Base-by-base conservation (phyloP, 441 rosid species). In the Adansonia grandidieri region DNA sequence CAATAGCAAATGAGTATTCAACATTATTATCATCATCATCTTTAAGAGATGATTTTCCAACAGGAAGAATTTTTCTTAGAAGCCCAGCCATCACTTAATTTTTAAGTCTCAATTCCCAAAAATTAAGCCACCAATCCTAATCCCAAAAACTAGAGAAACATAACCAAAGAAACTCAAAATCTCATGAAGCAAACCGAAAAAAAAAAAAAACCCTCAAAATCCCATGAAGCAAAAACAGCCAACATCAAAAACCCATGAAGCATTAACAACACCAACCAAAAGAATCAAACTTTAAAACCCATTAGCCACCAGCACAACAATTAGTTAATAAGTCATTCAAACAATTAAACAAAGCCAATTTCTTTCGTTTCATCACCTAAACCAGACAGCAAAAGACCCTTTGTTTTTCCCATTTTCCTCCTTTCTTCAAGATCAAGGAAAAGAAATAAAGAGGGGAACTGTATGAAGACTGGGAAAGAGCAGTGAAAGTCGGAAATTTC, bases 1-100 rank as follows among this genome's bases (percentile, higher is more conserved):
- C 89, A 7, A 45, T 6, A 2, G 92, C 91, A 69, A 88, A 80
- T 37, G 95, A 91, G 74, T 85, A 86, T 44, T 90, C 93, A n/a
- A 66, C 42, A 58, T 22, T 69, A 10, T 48, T 80, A 66, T 71
- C 77, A 28, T 83, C 82, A 79, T 84, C 85, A 71, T 62, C 77
- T 76, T 74, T 85, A 71, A 82, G 68, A 77, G 57, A 47, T 20
- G 91, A 76, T 67, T 85, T 50, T 48, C 60, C 79, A 72, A 82
- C 54, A 76, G 88, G 88, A 78, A 88, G 50, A 14, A 91, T 42
- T 83, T 90, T 93, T 64, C 88, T 85, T 28, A 91, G 73, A 48
- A 87, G 47, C 45, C 81, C 65, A 40, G 90, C 83, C 97, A 94
- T 91, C 79, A 62, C 7, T 44, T n/a, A 28, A 40, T 72, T 32